Evolutionary conservation across 441 rosid species (phyloP), one percentile per base, ranked within the genome.

Genomic region (Biscutella auriculata): DNA sequence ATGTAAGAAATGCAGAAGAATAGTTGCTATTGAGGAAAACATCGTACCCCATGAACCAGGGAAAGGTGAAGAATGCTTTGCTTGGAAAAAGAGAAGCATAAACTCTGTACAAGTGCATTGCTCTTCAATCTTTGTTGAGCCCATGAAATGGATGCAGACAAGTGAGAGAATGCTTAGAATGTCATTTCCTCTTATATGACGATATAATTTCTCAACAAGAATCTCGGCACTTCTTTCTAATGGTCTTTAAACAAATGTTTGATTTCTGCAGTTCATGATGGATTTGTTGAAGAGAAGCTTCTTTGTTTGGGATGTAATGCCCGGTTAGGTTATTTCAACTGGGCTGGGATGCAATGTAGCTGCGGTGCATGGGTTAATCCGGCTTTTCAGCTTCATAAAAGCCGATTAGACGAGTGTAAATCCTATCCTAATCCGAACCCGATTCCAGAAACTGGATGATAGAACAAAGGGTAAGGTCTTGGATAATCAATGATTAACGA

Each of bases 261-360:
- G 13, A 0, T 53, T 35, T 50, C 36, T 25, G 47, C 76, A 79
- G 96, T 87, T 33, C 83, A 87, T 76, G 95, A 85, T 34, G 95
- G 96, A 47, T 33, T 15, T 9, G 88, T 87, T 53, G 95, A 79
- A 55, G 87, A 90, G 72, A 90, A 90, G 70, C 92, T 90, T 63
- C 82, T 60, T 53, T 90, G 96, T 73, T 51, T 82, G 16, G 88
- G 92, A 27, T 83, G 89, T 68, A 78, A 80, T 2, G 75, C 81
- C 1, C 76, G 82, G 5, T 53, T 83, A 73, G 75, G 75, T 25
- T 71, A 82, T n/a, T 83, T 80, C 68, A 78, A 83, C 60, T 83
- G 89, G 89, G 80, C 89, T 3, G 86, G 89, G 10, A 75, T 80
- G 81, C 89, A 83, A 58, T 83, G 89, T 63, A 79, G 76, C 62